Evolutionary conservation across 441 rosid genomes (phyloP), one percentile per base, ranked within the genome.

Genomic region (Bocquillonia castaneifolia): DNA sequence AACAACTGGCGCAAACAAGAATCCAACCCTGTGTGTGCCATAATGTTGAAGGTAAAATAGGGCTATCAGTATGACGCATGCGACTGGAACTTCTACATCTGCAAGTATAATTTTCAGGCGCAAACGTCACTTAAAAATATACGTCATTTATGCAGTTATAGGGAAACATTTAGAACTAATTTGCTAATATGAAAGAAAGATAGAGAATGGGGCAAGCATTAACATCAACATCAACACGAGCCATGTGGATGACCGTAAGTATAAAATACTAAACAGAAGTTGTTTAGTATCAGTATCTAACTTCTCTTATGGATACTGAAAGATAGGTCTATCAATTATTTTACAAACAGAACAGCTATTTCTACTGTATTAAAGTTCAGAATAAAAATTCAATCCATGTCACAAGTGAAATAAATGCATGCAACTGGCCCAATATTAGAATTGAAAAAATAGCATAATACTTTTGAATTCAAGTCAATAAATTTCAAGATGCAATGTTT

Each of bases 1-100:
- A 68, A 93, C 93, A 73, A 93, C 88, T 0, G 97, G 98, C 0
- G 98, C 97, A 44, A 93, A 93, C 81, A 93, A 64, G 82, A 86
- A 93, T 36, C 97, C 98, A 22, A 93, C 97, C 66, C 77, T 83
- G 69, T 93, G 98, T 36, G 98, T 91, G 37, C 98, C 98, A 63
- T 86, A 91, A 73, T 93, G 98, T 78, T 93, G 98, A 56, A 93
- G 95, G 45, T 96, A 91, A 73, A 93, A 93, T 79, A 93, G 82
- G 80, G 80, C 86, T 54, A 93, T 80, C 59, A 93, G 83, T 68
- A 93, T 84, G 76, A 83, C 59, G 75, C 98, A 93, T 54, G 96
- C 86, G 59, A 84, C 88, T 54, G 97, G 98, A 47, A 91, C 77
- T 77, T 89, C 94, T 32, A 89, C 77, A 55, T 88, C 97, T 92